These are phyloP conservation scores for Arthrobotrys sphaeroides DNA, from an alignment of 2,329 filamentous ascomycete genomes.

Conservation along the genomic window DNA sequence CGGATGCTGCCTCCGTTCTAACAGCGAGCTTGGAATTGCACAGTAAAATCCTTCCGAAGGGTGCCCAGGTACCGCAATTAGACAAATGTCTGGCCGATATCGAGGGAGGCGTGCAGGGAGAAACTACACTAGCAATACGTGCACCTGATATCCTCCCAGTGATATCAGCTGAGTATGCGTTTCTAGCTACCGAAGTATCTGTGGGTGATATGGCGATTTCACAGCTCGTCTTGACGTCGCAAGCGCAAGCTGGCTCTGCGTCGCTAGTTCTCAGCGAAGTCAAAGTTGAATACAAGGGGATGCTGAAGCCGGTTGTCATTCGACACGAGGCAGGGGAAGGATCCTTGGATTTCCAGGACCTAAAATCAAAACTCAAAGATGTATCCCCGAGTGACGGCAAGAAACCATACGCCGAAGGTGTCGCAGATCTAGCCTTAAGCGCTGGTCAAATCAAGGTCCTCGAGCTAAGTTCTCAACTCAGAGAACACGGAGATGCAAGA, in stretches of 20 bases:
- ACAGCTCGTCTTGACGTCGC: slow-evolving; percentile 69
- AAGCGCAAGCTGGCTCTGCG: slow-evolving; percentile 66
- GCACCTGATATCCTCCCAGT: slow-evolving; percentile 68
- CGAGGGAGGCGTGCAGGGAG: slow-evolving; percentile 60
- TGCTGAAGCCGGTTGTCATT: slow-evolving; percentile 68
- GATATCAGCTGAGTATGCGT: slow-evolving; percentile 68
- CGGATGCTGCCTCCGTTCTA: slow-evolving; percentile 68
- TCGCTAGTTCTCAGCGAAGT: slow-evolving; percentile 67
- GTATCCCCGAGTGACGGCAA: slow-evolving; percentile 52
- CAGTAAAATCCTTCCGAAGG: slow-evolving; percentile 65
- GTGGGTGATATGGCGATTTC: slow-evolving; percentile 70
- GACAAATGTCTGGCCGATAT: slow-evolving; percentile 68
- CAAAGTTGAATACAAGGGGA: slow-evolving; percentile 68
- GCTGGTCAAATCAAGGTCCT: slow-evolving; percentile 76
- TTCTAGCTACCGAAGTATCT: slow-evolving; percentile 69
- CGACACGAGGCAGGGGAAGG: slow-evolving; percentile 57
- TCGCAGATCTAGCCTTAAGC: slow-evolving; percentile 70
- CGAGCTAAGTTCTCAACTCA: slow-evolving; percentile 75
- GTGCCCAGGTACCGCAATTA: slow-evolving; percentile 62
- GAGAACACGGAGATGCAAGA: slow-evolving; percentile 81
- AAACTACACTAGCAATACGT: slow-evolving; percentile 66
- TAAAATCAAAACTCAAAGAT: slow-evolving; percentile 37
- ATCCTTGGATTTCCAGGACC: slow-evolving; percentile 44
- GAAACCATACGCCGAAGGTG: slow-evolving; percentile 54
- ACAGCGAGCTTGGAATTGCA: slow-evolving; percentile 74